Conservation (phyloP, 1,284 basidiomycete species). For the Peniophora sp. region DNA sequence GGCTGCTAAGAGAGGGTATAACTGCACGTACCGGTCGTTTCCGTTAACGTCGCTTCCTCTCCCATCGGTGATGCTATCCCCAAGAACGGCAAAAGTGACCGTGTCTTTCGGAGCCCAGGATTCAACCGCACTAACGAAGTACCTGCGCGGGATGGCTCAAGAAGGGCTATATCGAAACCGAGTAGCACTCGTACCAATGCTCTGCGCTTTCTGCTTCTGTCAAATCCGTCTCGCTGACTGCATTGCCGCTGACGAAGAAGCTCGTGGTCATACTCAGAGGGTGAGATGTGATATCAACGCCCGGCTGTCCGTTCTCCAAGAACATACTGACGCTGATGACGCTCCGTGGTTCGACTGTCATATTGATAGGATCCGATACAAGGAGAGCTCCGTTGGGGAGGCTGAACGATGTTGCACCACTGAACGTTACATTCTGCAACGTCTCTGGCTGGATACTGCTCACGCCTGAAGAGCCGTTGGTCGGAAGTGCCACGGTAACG, state of each 20-base stretch:
- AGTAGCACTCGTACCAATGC: constrained; percentile 8
- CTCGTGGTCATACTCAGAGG: constrained; percentile 41
- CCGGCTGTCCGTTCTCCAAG: constrained; percentile 30
- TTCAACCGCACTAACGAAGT: constrained; percentile 36
- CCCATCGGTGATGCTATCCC: constrained; percentile 44
- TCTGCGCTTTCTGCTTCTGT: constrained; percentile 25
- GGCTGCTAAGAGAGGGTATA: not conserved
- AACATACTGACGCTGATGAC: constrained; percentile 34
- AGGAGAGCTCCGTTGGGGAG: constrained; percentile 36
- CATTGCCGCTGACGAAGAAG: constrained; percentile 34
- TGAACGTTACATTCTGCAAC: constrained; percentile 33
- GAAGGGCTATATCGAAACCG: constrained; percentile 25
- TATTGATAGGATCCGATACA: constrained; percentile 36
- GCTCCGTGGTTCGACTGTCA: constrained; percentile 26
- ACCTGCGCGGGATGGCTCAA: constrained; percentile 17
- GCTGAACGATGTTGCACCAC: constrained; percentile 28
- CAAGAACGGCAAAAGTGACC: constrained; percentile 33
- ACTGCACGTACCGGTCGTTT: constrained; percentile 29
- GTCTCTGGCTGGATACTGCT: constrained; percentile 26
- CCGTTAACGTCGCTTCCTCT: constrained; percentile 28
- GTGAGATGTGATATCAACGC: constrained; percentile 34
- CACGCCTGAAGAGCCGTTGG: constrained; percentile 26
- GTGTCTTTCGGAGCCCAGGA: constrained; percentile 24
- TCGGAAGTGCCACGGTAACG: constrained; percentile 33
- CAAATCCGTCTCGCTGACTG: constrained; percentile 25